Evolutionary conservation across 148 eudicot genomes (phyloP).

Genomic region (Tetragonia tetragonoides): DNA sequence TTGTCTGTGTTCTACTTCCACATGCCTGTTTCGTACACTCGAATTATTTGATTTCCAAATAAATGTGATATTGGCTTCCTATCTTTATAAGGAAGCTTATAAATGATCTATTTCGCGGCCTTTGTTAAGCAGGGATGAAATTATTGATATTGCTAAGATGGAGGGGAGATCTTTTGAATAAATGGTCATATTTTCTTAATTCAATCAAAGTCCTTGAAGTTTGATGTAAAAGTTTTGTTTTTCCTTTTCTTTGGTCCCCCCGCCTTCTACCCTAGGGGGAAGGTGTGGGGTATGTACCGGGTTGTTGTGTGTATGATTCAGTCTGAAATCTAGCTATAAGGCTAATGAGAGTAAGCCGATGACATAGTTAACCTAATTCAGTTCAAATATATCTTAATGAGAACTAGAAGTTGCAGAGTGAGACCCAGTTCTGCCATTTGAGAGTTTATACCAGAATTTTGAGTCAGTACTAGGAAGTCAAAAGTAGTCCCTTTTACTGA

Average conservation of each 20-base stretch:
- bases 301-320: background rate
- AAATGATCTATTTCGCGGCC: background rate
- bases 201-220: background rate
- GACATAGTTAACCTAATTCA: background rate
- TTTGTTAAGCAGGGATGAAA: background rate
- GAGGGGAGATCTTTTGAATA: background rate
- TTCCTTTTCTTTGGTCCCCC: background rate
- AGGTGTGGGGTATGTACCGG: background rate
- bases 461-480: background rate
- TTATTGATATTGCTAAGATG: slow-evolving; percentile 1
- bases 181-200: too few species aligned
- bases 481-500: background rate
- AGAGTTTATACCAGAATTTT: background rate
- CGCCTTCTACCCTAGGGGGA: background rate
- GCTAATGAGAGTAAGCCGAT: background rate
- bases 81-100: slow-evolving; percentile 6
- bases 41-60: background rate
- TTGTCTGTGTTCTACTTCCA: background rate
- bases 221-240: background rate
- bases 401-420: background rate
- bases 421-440: background rate
- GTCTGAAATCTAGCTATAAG: background rate
- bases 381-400: background rate
- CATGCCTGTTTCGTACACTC: background rate
- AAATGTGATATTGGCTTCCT: background rate